Evolutionary conservation across 371 early-diverging fungal species (phyloP).

Genomic region (Mortierella sp.): DNA sequence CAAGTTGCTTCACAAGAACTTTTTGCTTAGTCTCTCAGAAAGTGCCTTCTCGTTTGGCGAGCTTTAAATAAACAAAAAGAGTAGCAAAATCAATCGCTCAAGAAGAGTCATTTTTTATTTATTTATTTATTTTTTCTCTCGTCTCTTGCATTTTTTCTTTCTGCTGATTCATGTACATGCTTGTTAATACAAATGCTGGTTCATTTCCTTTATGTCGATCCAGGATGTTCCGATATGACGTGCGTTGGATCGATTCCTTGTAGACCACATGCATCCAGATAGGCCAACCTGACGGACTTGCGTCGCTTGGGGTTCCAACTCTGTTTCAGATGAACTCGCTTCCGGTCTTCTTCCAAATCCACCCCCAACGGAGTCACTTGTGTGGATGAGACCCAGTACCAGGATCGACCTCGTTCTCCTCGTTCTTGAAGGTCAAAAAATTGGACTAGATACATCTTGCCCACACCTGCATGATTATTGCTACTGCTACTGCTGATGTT

Average conservation of each 20-base stretch:
- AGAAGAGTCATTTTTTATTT: no score
- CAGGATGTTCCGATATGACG: slow-evolving; percentile 13
- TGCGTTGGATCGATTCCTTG: slow-evolving; percentile 17
- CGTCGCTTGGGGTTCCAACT: slow-evolving; percentile 30
- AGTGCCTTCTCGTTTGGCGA: slow-evolving; percentile 47
- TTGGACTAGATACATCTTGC: slow-evolving; percentile 20
- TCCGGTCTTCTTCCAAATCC: slow-evolving; percentile 29
- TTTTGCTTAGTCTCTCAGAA: slow-evolving; percentile 44
- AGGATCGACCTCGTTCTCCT: slow-evolving; percentile 32
- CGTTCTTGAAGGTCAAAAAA: slow-evolving; percentile 33
- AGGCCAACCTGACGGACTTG: slow-evolving; percentile 33
- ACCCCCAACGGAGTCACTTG: slow-evolving; percentile 24
- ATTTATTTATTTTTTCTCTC: no score
- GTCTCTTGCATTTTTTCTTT: no score
- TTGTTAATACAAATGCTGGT: no score
- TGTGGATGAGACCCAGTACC: slow-evolving; percentile 26
- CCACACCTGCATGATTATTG: not conserved
- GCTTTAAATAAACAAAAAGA: not conserved
- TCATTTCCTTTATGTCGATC: no score
- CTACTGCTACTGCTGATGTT: no score
- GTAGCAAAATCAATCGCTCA: no score
- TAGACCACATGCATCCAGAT: slow-evolving; percentile 27
- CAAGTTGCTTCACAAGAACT: slow-evolving; percentile 46
- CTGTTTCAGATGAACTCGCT: slow-evolving; percentile 21
- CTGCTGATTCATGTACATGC: no score